Percentiles rank a stretch among this genome's conserved stretches.
phyloP scores from a whole-genome alignment of 2,329 filamentous ascomycete genomes.

The Colletotrichum endophyticum region DNA sequence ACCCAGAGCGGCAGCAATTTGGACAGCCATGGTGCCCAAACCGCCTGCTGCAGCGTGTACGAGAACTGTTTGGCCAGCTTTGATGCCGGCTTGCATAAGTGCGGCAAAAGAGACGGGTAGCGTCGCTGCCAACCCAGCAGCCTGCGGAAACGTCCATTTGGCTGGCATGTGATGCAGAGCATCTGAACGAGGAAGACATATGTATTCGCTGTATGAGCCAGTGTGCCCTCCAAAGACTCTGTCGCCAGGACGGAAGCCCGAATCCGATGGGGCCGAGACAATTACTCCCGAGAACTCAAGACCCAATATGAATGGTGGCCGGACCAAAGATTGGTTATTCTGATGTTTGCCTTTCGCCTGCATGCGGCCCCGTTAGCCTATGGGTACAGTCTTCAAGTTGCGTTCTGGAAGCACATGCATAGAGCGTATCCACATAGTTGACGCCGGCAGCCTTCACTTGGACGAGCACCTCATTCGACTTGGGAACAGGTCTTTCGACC shows the following conservation, averaged over 20 bases:
- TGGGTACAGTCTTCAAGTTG: not conserved
- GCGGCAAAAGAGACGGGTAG: conserved; percentile 60
- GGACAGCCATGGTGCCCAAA: conserved; percentile 59
- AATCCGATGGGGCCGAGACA: conserved; percentile 36
- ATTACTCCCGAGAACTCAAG: conserved; percentile 66
- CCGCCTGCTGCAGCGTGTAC: conserved; percentile 61
- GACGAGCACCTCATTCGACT: conserved; percentile 28
- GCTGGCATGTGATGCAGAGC: conserved; percentile 48
- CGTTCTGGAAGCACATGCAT: conserved; percentile 34
- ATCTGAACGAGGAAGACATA: conserved; percentile 41
- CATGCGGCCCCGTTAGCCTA: not conserved
- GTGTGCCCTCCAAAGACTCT: conserved; percentile 57
- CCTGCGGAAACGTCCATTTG: conserved; percentile 49
- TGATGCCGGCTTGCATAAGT: conserved; percentile 45
- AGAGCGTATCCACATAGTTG: conserved; percentile 66
- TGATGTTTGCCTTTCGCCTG: conserved; percentile 62
- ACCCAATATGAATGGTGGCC: conserved; percentile 63
- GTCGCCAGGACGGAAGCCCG: conserved; percentile 48
- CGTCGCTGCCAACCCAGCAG: conserved; percentile 58
- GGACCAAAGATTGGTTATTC: conserved; percentile 61
- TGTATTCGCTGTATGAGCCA: conserved; percentile 58
- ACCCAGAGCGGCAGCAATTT: conserved; percentile 57
- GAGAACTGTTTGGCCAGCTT: conserved; percentile 53
- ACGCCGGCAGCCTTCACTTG: conserved; percentile 58
- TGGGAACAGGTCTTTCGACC: conserved; percentile 22